phyloP scores from a whole-genome alignment of 2,329 filamentous ascomycete species.

The Cordyceps cateniannulata region DNA sequence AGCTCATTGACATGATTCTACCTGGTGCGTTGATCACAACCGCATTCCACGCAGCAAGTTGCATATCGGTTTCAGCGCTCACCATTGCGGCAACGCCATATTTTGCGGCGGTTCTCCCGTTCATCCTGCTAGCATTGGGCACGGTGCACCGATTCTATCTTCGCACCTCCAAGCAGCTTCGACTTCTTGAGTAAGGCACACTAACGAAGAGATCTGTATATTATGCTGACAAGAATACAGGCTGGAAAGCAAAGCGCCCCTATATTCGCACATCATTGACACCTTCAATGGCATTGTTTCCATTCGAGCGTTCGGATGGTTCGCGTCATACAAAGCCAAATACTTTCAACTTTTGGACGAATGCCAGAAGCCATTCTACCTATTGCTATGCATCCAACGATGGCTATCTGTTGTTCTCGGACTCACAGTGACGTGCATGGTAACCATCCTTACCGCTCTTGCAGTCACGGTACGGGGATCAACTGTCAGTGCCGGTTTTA shows the following conservation, averaged over 20 bases:
- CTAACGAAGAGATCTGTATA: background rate
- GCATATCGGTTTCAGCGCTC: background rate
- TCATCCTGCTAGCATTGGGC: background rate
- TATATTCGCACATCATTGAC: conserved; percentile 32
- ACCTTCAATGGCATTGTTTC: conserved; percentile 36
- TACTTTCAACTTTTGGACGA: background rate
- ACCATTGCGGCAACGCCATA: conserved; percentile 10
- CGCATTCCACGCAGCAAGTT: background rate
- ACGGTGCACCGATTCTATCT: conserved; percentile 13
- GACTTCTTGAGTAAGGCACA: conserved; percentile 10
- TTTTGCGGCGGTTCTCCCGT: conserved; percentile 8
- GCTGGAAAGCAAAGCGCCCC: conserved; percentile 27
- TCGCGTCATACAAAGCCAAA: background rate
- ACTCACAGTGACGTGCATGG: conserved; percentile 43
- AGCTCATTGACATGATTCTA: conserved; percentile 12
- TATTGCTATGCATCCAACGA: conserved; percentile 6
- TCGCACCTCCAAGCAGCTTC: conserved; percentile 12
- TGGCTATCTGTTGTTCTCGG: conserved; percentile 41
- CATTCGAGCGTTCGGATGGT: conserved; percentile 48
- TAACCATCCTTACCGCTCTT: conserved; percentile 36
- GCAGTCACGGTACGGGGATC: conserved; percentile 23
- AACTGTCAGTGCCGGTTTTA: conserved; percentile 10
- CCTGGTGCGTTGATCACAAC: conserved; percentile 5
- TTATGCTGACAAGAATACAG: conserved; percentile 1
- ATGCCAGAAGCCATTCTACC: conserved; percentile 8